Conservation (phyloP, 2,329 filamentous ascomycete genomes). For the Colletotrichum abscissum region DNA sequence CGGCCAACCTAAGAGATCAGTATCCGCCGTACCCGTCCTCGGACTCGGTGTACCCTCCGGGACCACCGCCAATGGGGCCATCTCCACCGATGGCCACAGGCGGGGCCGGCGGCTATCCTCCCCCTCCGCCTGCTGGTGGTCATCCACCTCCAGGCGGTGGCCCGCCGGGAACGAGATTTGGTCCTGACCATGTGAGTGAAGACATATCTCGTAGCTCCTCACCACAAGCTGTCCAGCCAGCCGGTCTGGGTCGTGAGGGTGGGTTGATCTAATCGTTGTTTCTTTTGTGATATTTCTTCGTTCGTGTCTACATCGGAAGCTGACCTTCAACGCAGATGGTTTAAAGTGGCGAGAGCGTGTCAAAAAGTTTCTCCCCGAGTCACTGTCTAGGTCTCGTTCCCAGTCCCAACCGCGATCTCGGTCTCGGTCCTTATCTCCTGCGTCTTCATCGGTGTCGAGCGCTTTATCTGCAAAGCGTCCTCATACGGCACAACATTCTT, state of each 20-base stretch:
- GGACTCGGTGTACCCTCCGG: constrained; percentile 52
- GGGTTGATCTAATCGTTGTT: constrained; percentile 38
- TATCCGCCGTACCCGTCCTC: constrained; percentile 52
- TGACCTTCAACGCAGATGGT: constrained; percentile 41
- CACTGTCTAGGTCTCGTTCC: constrained; percentile 9
- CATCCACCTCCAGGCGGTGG: constrained; percentile 35
- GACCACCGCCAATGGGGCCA: constrained; percentile 47
- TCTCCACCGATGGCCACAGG: constrained; percentile 39
- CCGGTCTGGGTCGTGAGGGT: constrained; percentile 36
- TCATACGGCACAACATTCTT: constrained; percentile 33
- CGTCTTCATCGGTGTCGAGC: constrained; percentile 32
- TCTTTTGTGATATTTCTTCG: constrained; percentile 12
- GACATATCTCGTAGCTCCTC: constrained; percentile 38
- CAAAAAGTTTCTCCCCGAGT: constrained; percentile 16
- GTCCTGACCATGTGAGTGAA: constrained; percentile 59
- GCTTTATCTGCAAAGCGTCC: constrained; percentile 8
- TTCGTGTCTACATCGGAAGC: background rate
- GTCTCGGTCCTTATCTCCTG: constrained; percentile 16
- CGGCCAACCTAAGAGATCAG: constrained; percentile 45
- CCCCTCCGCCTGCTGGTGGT: constrained; percentile 42
- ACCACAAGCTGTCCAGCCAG: constrained; percentile 35
- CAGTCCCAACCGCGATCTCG: constrained; percentile 23
- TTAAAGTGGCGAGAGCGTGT: constrained; percentile 39
- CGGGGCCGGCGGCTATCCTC: constrained; percentile 40
- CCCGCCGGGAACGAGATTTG: constrained; percentile 40